Percentiles rank a stretch among this genome's conserved stretches.
phyloP scores from a whole-genome alignment of 2,329 filamentous ascomycete genomes.

The Xylaria sp. region DNA sequence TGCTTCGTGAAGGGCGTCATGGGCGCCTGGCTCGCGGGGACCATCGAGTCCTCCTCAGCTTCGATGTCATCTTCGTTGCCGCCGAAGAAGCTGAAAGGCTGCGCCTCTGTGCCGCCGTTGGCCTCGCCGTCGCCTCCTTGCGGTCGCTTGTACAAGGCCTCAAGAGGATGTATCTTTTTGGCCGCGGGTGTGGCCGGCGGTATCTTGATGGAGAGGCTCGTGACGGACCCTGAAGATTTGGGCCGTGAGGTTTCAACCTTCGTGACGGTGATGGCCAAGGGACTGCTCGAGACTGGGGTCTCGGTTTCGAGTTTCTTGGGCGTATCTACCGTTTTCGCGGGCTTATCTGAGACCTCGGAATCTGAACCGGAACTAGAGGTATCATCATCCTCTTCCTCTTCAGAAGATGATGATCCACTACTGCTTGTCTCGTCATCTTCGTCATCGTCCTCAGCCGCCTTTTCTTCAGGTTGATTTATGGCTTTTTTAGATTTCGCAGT shows the following conservation, averaged over 20 bases:
- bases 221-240: constrained; percentile 57
- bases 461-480: constrained; percentile 21
- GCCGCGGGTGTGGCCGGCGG: constrained; percentile 53
- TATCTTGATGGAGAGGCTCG: constrained; percentile 61
- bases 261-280: not conserved
- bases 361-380: constrained; percentile 30
- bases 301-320: constrained; percentile 32
- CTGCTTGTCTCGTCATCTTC: constrained; percentile 47
- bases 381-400: constrained; percentile 42
- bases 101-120: constrained; percentile 49
- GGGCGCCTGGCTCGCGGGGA: constrained; percentile 53
- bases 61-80: constrained; percentile 54
- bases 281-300: constrained; percentile 26
- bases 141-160: constrained; percentile 86
- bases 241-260: constrained; percentile 48
- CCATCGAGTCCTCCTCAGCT: constrained; percentile 42
- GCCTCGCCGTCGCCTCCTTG: constrained; percentile 50
- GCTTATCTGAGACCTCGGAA: constrained; percentile 36
- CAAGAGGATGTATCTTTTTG: constrained; percentile 76
- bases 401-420: constrained; percentile 43
- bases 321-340: constrained; percentile 21
- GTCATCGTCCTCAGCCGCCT: constrained; percentile 39
- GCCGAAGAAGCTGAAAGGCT: constrained; percentile 81
- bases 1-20: constrained; percentile 83
- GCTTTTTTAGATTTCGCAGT: constrained; percentile 21